These are phyloP conservation scores for Rhodotorula sp. DNA, from an alignment of 1,284 basidiomycete genomes.

Conservation along the genomic window DNA sequence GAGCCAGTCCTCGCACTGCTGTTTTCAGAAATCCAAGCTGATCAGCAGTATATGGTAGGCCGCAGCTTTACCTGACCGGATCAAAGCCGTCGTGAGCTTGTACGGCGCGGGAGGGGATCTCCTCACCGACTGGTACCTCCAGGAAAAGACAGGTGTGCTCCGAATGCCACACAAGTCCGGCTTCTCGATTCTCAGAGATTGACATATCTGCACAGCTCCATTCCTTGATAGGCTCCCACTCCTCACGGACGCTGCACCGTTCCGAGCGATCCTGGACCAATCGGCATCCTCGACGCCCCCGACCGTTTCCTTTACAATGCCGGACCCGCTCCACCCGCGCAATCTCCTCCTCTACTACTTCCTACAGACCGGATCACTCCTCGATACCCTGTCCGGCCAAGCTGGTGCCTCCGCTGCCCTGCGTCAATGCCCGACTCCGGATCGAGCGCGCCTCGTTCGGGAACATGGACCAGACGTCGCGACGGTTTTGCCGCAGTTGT, in stretches of 20 bases:
- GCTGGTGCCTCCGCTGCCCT: not conserved
- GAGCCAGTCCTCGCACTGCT: not conserved
- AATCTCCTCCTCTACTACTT: conserved; percentile 10
- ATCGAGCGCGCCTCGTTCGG: not conserved
- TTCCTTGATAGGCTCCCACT: conserved; percentile 5
- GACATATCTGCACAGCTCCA: not conserved
- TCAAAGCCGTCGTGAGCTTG: conserved; percentile 3
- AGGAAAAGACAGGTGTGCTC: conserved; percentile 5
- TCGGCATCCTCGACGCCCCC: not conserved
- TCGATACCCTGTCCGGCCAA: conserved; percentile 9
- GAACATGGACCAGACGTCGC: not conserved
- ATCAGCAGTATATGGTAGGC: not conserved
- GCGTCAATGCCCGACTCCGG: not conserved
- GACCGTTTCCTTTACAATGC: not conserved
- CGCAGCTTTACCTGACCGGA: not conserved
- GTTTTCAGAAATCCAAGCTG: no score
- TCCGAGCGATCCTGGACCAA: not conserved
- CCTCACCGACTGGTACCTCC: conserved; percentile 12
- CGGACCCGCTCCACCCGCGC: not conserved
- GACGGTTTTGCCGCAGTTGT: conserved; percentile 1
- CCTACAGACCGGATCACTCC: conserved; percentile 6
- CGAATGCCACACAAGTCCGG: no score
- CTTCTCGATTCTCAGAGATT: no score
- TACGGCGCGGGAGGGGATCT: conserved; percentile 16
- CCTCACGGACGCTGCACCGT: not conserved